Conservation (phyloP, 257 asterid genomes). For the Verbena officinalis region DNA sequence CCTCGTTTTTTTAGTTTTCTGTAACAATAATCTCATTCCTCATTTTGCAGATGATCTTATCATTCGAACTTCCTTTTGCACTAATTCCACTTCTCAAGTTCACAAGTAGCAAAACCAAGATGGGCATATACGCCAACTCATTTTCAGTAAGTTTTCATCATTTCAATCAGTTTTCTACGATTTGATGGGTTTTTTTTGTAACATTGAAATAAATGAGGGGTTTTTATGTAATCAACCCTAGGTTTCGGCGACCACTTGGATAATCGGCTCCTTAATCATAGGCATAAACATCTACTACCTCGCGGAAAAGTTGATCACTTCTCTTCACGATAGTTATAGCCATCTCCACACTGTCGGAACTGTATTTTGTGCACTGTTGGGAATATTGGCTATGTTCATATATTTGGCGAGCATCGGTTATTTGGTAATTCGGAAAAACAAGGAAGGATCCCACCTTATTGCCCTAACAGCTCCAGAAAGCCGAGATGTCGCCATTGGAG, state of each 20-base stretch:
- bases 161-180: background rate
- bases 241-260: slow-evolving; percentile 82
- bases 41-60: slow-evolving; percentile 79
- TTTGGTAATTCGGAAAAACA: slow-evolving; percentile 66
- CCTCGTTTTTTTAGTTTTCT: no score
- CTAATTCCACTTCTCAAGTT: slow-evolving; percentile 94
- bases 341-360: slow-evolving; percentile 38
- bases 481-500: slow-evolving; percentile 35
- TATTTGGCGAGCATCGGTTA: slow-evolving; percentile 70
- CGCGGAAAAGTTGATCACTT: slow-evolving; percentile 55
- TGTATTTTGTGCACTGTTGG: slow-evolving; percentile 69
- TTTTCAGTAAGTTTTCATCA: slow-evolving; percentile 43
- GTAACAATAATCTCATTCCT: background rate
- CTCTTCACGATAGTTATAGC: slow-evolving; percentile 67
- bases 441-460: slow-evolving; percentile 64
- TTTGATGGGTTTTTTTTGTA: no score
- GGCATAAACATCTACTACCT: slow-evolving; percentile 82
- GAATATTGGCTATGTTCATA: slow-evolving; percentile 60
- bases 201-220: no score
- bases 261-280: slow-evolving; percentile 77
- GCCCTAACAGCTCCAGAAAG: slow-evolving; percentile 52
- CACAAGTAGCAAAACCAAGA: slow-evolving; percentile 92
- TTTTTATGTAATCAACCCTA: slow-evolving; percentile 21
- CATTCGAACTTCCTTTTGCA: slow-evolving; percentile 96
- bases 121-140: slow-evolving; percentile 83